Base-by-base conservation (phyloP, 192 early-diverging fungal genomes). In the Funneliformis geosporum region DNA sequence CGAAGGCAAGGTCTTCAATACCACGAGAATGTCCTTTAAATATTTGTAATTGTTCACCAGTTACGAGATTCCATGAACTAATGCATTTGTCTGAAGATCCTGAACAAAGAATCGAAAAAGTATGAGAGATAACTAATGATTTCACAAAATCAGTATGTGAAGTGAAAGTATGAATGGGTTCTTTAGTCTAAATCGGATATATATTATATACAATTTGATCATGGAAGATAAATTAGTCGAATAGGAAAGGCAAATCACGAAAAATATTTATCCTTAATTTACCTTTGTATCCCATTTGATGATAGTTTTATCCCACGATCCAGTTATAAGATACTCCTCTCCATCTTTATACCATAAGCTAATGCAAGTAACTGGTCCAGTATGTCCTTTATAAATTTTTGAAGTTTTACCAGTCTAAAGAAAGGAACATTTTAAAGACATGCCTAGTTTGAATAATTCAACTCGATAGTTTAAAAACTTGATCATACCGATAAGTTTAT, bases 131-230 rank as follows among this genome's bases (percentile, higher is more conserved):
- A 42, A 83, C 82, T 12, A 99, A 75, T 28, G 85, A 88, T 79
- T 99, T 99, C 62, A 99, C 90, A 85, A 99, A 98, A 83, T 99
- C 97, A 5, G 90, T 82, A 82, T 99, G 97, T 1, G 91, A 93
- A 23, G 76, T 79, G 65, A 93, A 89, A 5, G 92, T 94, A 0
- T 86, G 83, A 33, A 98, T 80, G 61, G 87, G 89, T 50, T 89
- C 85, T 64, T 88, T 85, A 12, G 93, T 92, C 82, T 90, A 66
- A 65, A 81, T 60, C 65, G 12, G 25, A 82, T 67, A n/a, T n/a
- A 60, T 60, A 25, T 25, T 67, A n/a, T n/a, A 60, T 60, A 25
- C 43, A 18, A 25, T 50, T 72, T 69, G 42, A 60, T 81, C 25
- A 27, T 27, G 38, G 43, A 69, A 60, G 18, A 39, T 43, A 40